A percentile compares a stretch with the other conserved stretches of the same genome.
These are phyloP conservation scores for Meira nashicola DNA, from an alignment of 1,284 basidiomycete genomes.

Conservation along the genomic window DNA sequence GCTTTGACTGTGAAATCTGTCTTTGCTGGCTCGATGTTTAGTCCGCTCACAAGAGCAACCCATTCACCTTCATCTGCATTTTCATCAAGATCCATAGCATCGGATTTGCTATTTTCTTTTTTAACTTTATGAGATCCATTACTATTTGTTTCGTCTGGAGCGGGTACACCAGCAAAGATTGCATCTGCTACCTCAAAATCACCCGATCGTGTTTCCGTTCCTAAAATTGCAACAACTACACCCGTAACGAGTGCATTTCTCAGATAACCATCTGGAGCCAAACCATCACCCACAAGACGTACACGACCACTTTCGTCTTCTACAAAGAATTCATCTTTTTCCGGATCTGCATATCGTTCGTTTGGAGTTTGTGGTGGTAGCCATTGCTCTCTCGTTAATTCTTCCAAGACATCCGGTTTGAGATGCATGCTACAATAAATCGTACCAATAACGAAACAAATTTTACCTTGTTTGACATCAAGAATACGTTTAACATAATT, in stretches of 20 bases:
- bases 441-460: conserved; percentile 89
- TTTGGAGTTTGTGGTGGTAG: conserved; percentile 68
- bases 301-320: conserved; percentile 29
- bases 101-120: conserved; percentile 7
- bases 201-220: conserved; percentile 78
- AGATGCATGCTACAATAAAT: conserved; percentile 97
- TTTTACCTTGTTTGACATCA: conserved; percentile 74
- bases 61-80: conserved; percentile 33
- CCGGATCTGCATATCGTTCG: conserved; percentile 58
- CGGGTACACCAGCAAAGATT: conserved; percentile 9
- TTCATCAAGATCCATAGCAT: conserved; percentile 2
- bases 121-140: not conserved
- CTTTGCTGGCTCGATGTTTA: not conserved
- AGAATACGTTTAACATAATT: conserved; percentile 73
- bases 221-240: conserved; percentile 80
- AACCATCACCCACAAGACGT: conserved; percentile 68
- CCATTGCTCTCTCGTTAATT: conserved; percentile 88
- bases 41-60: not conserved
- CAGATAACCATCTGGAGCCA: conserved; percentile 22
- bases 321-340: conserved; percentile 69
- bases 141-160: not conserved
- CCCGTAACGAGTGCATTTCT: conserved; percentile 42
- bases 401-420: conserved; percentile 93
- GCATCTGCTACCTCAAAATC: conserved; percentile 89
- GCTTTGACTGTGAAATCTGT: conserved; percentile 35